Base-by-base conservation (phyloP, 495 filamentous ascomycete species). In the Diplogelasinospora grovesii region DNA sequence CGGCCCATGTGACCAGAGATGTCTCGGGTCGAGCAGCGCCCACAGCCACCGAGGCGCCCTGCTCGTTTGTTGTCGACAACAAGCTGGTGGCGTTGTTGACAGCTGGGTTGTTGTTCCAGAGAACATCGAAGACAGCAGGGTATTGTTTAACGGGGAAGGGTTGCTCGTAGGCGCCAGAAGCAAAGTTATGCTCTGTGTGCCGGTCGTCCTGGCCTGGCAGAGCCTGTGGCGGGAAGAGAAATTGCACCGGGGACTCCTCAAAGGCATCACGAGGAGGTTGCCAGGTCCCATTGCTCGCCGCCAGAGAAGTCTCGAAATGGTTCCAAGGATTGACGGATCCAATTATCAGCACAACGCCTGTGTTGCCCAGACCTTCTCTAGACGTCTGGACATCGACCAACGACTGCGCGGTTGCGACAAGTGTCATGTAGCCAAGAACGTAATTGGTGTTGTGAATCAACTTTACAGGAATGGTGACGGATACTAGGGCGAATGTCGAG, bases 351-450 rank as follows among this genome's bases (percentile, higher is more conserved):
- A 82, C 71, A 14, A 78, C 59, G 22, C 83, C 85, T 0, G 79
- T 82, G 4, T 65, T 50, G 21, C 78, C 84, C 11, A 93, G 57
- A 2, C 85, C 86, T 60, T 86, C 80, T 5, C 60, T 60, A 6
- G 81, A 80, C 7, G 51, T 47, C n/a, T 75, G 59, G 5, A 86
- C 71, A 25, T 69, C 52, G 15, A 78, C 61, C 9, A 92, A 58
- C 2, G 76, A 68, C 8, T 58, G 59, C 0, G 79, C 80, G 36
- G 78, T 77, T n/a, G 79, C 70, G 21, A 90, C 65, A 2, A 85
- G 56, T 2, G 85, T 89, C 65, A 88, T 73, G 60, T 78, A 93
- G 3, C 83, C 86, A 9, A 93, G 71, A 3, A 84, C 74, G 39
- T 80, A 74, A 11, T 60, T 59, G 27, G 50, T 40, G 8, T 70